These are phyloP conservation scores for Trichocladium antarcticum DNA, from an alignment of 495 filamentous ascomycete species.

Conservation along the genomic window DNA sequence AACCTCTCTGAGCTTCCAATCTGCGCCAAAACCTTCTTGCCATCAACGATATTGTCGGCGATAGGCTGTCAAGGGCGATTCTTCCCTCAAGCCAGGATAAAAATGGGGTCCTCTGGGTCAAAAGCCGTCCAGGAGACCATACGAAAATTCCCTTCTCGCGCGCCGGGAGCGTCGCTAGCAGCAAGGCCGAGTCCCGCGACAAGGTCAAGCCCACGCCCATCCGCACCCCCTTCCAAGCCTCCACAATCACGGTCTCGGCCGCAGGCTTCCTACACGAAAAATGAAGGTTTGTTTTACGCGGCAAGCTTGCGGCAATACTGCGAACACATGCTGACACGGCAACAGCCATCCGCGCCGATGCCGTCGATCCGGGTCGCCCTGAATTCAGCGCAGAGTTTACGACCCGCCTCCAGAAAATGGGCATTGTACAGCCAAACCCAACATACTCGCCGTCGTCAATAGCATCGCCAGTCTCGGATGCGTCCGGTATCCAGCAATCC, in stretches of 20 bases:
- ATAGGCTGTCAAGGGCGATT: not conserved
- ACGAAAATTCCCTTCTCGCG: constrained; percentile 35
- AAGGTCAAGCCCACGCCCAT: constrained; percentile 5
- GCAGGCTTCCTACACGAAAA: constrained; percentile 25
- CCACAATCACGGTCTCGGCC: constrained; percentile 13
- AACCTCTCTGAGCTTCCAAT: not conserved
- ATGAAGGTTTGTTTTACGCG: constrained; percentile 26
- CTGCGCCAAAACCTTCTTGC: not conserved
- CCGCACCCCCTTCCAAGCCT: constrained; percentile 9
- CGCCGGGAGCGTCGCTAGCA: constrained; percentile 21
- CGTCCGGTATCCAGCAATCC: constrained; percentile 4
- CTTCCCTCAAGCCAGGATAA: not conserved
- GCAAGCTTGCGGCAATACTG: not conserved
- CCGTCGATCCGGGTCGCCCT: constrained; percentile 16
- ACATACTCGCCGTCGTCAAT: constrained; percentile 37
- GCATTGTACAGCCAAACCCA: constrained; percentile 38
- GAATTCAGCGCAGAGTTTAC: constrained; percentile 28
- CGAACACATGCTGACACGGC: not conserved
- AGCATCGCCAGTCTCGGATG: constrained; percentile 17
- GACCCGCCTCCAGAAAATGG: constrained; percentile 35
- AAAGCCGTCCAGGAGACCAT: constrained; percentile 27
- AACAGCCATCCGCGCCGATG: constrained; percentile 25
- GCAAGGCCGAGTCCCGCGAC: constrained; percentile 11
- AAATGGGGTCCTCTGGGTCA: constrained; percentile 25
- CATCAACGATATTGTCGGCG: not conserved